phyloP scores from a whole-genome alignment of 2,329 filamentous ascomycete genomes.

The Sarocladiaceae sp. region DNA sequence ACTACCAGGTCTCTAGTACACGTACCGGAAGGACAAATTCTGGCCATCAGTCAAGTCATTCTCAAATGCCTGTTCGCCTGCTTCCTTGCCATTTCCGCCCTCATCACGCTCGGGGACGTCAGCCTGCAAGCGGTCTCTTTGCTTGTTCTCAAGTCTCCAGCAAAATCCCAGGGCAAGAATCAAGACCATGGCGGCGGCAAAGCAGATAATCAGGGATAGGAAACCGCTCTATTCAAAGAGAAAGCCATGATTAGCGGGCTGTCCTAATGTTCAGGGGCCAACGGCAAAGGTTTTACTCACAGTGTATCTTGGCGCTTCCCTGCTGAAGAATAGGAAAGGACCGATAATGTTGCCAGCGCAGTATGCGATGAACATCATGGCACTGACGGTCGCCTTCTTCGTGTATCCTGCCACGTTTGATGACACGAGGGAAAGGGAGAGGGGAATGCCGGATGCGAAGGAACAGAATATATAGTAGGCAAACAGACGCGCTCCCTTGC shows the following conservation, averaged over 20 bases:
- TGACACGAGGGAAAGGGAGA: slow-evolving; percentile 52
- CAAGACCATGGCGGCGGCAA: not conserved
- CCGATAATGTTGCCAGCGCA: slow-evolving; percentile 57
- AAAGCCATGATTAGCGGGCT: not conserved
- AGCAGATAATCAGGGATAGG: not conserved
- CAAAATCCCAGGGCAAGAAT: not conserved
- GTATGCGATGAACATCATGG: slow-evolving; percentile 51
- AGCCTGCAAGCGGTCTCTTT: not conserved
- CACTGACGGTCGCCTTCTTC: slow-evolving; percentile 52
- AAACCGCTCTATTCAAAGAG: not conserved
- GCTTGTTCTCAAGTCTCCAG: not conserved
- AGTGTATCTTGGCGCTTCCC: slow-evolving; percentile 53
- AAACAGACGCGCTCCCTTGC: not conserved
- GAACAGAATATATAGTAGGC: not conserved
- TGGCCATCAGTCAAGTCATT: not conserved
- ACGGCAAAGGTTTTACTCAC: not conserved
- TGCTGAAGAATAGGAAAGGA: slow-evolving; percentile 53
- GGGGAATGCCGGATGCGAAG: slow-evolving; percentile 17
- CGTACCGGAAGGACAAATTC: not conserved
- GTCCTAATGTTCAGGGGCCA: not conserved
- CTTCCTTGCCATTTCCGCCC: not conserved
- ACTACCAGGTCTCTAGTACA: not conserved
- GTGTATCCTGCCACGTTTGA: slow-evolving; percentile 60
- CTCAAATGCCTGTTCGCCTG: not conserved
- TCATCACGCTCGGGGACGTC: not conserved